A percentile compares a stretch with the other conserved stretches of the same genome.
phyloP scores from a whole-genome alignment of 179 eudicot genomes.

The Gypsophila paniculata region DNA sequence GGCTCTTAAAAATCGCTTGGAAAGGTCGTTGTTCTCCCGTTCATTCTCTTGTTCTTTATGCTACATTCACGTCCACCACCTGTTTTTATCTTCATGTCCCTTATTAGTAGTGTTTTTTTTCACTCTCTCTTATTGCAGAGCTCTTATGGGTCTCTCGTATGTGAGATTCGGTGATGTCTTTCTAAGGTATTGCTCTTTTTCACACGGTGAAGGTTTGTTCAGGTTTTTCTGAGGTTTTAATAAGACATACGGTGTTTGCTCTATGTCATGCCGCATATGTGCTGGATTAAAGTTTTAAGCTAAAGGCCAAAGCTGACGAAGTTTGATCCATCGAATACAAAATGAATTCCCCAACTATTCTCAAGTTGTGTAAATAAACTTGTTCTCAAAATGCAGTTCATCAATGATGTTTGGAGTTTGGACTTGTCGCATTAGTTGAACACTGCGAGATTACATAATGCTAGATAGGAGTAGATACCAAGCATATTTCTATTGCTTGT shows the following conservation, averaged over 20 bases:
- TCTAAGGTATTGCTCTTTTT: slow-evolving; percentile 58
- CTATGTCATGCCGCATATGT: neutral
- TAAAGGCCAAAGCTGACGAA: neutral
- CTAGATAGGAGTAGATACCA: neutral
- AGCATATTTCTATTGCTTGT: neutral
- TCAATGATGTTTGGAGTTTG: neutral
- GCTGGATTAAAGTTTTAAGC: neutral
- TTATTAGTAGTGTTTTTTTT: slow-evolving; percentile 4
- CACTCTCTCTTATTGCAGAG: slow-evolving; percentile 41
- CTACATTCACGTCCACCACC: too few species aligned
- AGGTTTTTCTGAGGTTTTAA: slow-evolving; percentile 41
- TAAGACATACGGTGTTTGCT: neutral
- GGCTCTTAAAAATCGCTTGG: slow-evolving; percentile 76
- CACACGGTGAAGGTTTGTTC: slow-evolving; percentile 73
- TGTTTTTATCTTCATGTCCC: neutral
- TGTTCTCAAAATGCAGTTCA: neutral
- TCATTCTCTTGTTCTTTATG: neutral
- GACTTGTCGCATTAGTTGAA: slow-evolving; percentile 8
- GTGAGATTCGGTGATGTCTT: slow-evolving; percentile 91
- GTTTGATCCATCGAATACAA: neutral
- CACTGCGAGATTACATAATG: neutral
- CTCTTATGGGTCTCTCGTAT: slow-evolving; percentile 68
- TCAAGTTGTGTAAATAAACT: neutral
- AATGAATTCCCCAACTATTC: neutral
- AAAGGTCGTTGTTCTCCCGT: slow-evolving; percentile 48